Base-by-base conservation (phyloP, 495 filamentous ascomycete species). In the Aspergillus homomorphus region DNA sequence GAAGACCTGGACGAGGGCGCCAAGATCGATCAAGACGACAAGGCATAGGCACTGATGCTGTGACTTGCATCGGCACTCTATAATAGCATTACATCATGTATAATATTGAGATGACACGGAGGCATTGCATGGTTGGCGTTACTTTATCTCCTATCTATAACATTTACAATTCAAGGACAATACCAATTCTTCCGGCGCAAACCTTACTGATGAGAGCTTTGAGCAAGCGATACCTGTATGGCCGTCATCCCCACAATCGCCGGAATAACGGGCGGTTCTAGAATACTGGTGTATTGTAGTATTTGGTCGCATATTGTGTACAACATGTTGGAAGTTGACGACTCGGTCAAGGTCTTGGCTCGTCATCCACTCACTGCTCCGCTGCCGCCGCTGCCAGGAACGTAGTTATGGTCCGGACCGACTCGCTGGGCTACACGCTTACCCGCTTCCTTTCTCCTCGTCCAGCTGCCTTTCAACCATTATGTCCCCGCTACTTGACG, bases 401-500 rank as follows among this genome's bases (percentile, higher is more conserved):
- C 48, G 24, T 4, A 4, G 33, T 26, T 50, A 23, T 45, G 18
- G 44, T 19, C 7, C 44, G n/a, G 18, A 45, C 20, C 19, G 20
- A 14, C 12, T 48, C 52, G 45, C n/a, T 30, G 23, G 49, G 19
- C 51, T 44, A 57, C n/a, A n/a, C 33, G 23, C 18, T 44, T 46
- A 51, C 22, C 43, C 44, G 20, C 53, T 51, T 46, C 26, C 28
- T 48, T 16, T 38, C 21, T 38, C 45, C 44, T 46, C 57, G 24
- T 44, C 54, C 48, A 43, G 46, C 54, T 38, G 43, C 24, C 53
- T 51, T 26, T 49, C 59, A 23, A 54, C 56, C 57, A 66, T 42
- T 46, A 69, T 72, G 67, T 49, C 53, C 54, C 45, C 51, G 56
- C 54, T 6, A 56, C 62, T 57, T 72, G 71, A 73, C 60, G 63